Base-by-base conservation (phyloP, 306 rosid genomes). In the Cotoneaster glaucophyllus region DNA sequence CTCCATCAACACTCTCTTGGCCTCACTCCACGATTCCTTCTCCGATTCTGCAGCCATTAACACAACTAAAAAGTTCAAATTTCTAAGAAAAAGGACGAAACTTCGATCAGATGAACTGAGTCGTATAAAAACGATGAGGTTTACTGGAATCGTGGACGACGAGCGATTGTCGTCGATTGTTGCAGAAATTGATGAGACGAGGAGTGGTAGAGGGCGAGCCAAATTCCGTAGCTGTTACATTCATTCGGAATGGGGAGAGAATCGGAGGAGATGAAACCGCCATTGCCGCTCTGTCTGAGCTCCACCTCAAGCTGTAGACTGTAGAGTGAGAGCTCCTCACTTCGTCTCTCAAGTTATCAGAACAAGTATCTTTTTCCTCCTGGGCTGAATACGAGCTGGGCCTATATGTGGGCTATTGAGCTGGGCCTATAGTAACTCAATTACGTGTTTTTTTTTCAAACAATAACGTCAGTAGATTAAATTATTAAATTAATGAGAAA, bases 1-100 rank as follows among this genome's bases (percentile, higher is more conserved):
- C 85, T 96, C 97, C 83, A 89, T 85, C 76, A 96, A 84, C 77
- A 85, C 34, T 75, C 76, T 87, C 85, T 86, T 89, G 64, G 87
- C 86, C 73, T 83, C 84, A 28, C 77, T 85, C 31, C 84, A 85
- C 83, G 89, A 70, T 72, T 86, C 85, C 72, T 84, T 85, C 50
- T 74, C 85, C 21, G 87, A 81, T 81, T 90, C 92, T 88, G 77
- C 67, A 67, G 68, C 73, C 44, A 45, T 56, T 52, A 4, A 81
- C 73, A 19, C 59, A 72, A 64, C 18, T 25, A 4, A 32, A 18
- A 78, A 64, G 8, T 26, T 45, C 18, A 4, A 48, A 12, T 28
- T 15, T 78, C 32, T 67, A 31, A 24, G 67, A 22, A 77, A 64
- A 62, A 45, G 19, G 45, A 25, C 1, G 13, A 65, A 73, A 52